These are phyloP conservation scores for Hyparrhenia diplandra DNA, from an alignment of 176 grass and related monocot genomes.

Conservation along the genomic window DNA sequence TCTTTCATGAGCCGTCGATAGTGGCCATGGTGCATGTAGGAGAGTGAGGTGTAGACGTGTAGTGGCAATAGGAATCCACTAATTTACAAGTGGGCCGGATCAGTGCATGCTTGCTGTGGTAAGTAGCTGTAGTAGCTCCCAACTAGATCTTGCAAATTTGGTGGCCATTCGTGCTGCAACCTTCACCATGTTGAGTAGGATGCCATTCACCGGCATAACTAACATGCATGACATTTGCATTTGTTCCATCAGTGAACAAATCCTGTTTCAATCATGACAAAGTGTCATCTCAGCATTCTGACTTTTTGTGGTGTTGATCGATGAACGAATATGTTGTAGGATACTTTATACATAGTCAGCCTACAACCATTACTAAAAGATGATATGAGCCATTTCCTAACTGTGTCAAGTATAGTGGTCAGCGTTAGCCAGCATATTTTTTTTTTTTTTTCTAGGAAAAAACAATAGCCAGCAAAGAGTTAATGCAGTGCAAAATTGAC, in stretches of 20 bases:
- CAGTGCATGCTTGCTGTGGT: not conserved
- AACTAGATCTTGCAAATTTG: conserved; percentile 29
- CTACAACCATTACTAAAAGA: not conserved
- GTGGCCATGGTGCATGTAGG: not conserved
- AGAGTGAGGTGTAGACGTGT: conserved; percentile 16
- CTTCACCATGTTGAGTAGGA: conserved; percentile 38
- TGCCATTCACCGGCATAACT: conserved; percentile 8
- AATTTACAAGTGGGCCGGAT: conserved; percentile 26
- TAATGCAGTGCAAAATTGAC: not conserved
- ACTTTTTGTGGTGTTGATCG: not conserved
- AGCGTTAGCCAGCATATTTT: too few relatives aligned
- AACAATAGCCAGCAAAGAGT: not conserved
- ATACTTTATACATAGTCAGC: not conserved
- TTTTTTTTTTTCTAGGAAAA: too few relatives aligned
- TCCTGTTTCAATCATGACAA: not conserved
- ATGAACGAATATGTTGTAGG: not conserved
- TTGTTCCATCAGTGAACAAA: not conserved
- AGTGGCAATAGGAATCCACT: conserved; percentile 29
- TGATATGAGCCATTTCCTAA: not conserved
- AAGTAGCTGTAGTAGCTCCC: conserved; percentile 24
- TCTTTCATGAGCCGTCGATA: conserved; percentile 6
- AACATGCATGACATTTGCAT: conserved; percentile 19
- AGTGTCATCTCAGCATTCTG: conserved; percentile 11
- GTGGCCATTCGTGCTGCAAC: conserved; percentile 30
- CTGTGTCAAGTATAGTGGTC: not conserved